A percentile compares a stretch with the other conserved stretches of the same genome.
These are phyloP conservation scores for Chlorella sp. DNA, from an alignment of 139 green algal species.

Conservation along the genomic window DNA sequence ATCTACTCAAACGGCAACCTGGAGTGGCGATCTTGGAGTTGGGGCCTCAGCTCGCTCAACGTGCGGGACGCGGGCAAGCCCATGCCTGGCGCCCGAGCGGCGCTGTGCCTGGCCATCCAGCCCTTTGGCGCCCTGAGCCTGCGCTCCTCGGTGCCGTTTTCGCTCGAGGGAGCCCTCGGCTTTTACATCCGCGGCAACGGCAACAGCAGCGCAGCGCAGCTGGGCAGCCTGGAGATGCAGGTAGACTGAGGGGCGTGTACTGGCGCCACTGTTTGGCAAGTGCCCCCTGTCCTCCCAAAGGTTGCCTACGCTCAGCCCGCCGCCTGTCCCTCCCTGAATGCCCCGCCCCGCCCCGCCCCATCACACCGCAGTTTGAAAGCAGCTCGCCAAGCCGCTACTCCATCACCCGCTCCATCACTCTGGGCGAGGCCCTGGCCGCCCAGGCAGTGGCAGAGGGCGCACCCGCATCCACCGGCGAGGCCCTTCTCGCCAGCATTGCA, in stretches of 20 bases:
- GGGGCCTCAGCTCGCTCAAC: not conserved
- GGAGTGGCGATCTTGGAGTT: conserved; percentile 8
- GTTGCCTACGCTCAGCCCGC: too few species aligned
- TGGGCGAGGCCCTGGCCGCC: not conserved
- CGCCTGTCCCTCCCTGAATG: too few species aligned
- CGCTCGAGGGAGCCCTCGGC: not conserved
- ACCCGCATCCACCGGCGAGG: not conserved
- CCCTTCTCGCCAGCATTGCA: not conserved
- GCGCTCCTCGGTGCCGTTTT: not conserved
- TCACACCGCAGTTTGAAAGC: conserved; percentile 15
- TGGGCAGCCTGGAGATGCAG: conserved; percentile 6
- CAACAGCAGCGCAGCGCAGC: not conserved
- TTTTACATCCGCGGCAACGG: not conserved
- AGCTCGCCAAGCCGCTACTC: not conserved
- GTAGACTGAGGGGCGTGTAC: too few species aligned
- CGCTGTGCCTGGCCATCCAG: conserved; percentile 2
- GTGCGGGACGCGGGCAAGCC: not conserved
- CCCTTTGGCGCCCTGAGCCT: conserved; percentile 11
- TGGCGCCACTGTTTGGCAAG: too few species aligned
- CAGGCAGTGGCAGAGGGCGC: not conserved
- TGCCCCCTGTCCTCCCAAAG: too few species aligned
- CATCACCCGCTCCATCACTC: not conserved
- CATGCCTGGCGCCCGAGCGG: not conserved
- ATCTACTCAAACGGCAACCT: conserved; percentile 8
- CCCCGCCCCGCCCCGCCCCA: too few species aligned